Percentiles rank a stretch among this genome's conserved stretches.
phyloP scores from a whole-genome alignment of 805 yeast species.

The Nakazawaea siamensis region DNA sequence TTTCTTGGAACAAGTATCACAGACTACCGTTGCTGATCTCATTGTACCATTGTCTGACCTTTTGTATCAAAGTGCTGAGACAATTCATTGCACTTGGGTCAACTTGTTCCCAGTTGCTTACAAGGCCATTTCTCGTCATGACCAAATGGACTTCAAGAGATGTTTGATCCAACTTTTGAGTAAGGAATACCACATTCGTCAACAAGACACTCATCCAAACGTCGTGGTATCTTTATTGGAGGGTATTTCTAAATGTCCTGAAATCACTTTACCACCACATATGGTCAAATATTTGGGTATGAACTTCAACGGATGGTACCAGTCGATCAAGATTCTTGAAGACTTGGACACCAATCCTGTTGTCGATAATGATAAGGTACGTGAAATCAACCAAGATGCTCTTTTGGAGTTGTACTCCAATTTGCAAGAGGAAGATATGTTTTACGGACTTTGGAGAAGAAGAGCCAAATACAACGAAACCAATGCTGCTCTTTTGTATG shows the following conservation, averaged over 20 bases:
- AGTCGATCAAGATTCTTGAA: slow-evolving; percentile 79
- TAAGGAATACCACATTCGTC: slow-evolving; percentile 89
- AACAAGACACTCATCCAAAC: slow-evolving; percentile 78
- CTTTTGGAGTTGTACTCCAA: slow-evolving; percentile 81
- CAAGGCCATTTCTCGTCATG: slow-evolving; percentile 65
- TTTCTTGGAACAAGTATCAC: slow-evolving; percentile 17
- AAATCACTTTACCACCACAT: slow-evolving; percentile 86
- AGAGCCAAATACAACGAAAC: slow-evolving; percentile 93
- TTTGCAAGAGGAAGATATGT: slow-evolving; percentile 91
- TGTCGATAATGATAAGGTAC: slow-evolving; percentile 63
- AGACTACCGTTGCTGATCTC: slow-evolving; percentile 49
- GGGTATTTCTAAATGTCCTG: slow-evolving; percentile 70
- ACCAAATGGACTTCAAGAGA: slow-evolving; percentile 77
- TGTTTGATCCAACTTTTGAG: slow-evolving; percentile 72
- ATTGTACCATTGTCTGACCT: slow-evolving; percentile 69
- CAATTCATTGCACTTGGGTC: slow-evolving; percentile 80
- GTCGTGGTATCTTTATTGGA: slow-evolving; percentile 78
- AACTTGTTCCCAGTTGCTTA: slow-evolving; percentile 77
- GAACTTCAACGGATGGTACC: slow-evolving; percentile 87
- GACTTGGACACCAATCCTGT: slow-evolving; percentile 51
- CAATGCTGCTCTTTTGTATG: slow-evolving; percentile 85
- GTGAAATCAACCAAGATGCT: slow-evolving; percentile 86
- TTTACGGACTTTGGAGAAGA: slow-evolving; percentile 96
- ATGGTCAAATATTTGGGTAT: slow-evolving; percentile 81
- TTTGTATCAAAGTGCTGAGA: slow-evolving; percentile 72